phyloP scores from a whole-genome alignment of 192 early-diverging fungal species.

The Backusella australiensis region DNA sequence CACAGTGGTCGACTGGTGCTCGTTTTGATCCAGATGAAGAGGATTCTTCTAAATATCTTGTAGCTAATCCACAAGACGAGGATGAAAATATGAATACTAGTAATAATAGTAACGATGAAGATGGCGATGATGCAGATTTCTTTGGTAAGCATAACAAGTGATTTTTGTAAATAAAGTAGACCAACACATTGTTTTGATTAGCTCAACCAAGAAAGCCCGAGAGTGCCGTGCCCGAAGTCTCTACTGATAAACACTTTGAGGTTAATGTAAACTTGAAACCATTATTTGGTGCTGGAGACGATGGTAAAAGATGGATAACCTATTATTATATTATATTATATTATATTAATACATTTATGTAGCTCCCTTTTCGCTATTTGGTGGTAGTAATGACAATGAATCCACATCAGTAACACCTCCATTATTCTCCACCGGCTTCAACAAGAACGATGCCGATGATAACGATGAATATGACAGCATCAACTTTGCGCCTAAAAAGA shows the following conservation, averaged over 20 bases:
- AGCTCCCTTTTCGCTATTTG: slow-evolving; percentile 49
- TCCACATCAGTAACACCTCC: not conserved
- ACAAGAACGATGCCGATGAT: not conserved
- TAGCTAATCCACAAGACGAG: not conserved
- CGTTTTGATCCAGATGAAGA: slow-evolving; percentile 54
- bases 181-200: not conserved
- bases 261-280: slow-evolving; percentile 41
- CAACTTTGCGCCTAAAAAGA: slow-evolving; percentile 11
- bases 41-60: slow-evolving; percentile 14
- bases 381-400: slow-evolving; percentile 35
- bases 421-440: not conserved
- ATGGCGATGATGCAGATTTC: not conserved
- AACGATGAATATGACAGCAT: slow-evolving; percentile 8
- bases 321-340: too few species aligned
- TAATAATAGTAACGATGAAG: not conserved
- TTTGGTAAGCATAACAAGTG: not conserved
- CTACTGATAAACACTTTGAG: slow-evolving; percentile 37
- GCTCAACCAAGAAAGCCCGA: slow-evolving; percentile 2
- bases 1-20: slow-evolving; percentile 29
- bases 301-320: slow-evolving; percentile 14
- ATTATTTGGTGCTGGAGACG: slow-evolving; percentile 28
- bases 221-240: slow-evolving; percentile 31
- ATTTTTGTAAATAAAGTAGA: not conserved
- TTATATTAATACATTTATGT: not conserved
- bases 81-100: not conserved